These are phyloP conservation scores for Tylopilus intermedius DNA, from an alignment of 768 basidiomycete species.

Conservation along the genomic window DNA sequence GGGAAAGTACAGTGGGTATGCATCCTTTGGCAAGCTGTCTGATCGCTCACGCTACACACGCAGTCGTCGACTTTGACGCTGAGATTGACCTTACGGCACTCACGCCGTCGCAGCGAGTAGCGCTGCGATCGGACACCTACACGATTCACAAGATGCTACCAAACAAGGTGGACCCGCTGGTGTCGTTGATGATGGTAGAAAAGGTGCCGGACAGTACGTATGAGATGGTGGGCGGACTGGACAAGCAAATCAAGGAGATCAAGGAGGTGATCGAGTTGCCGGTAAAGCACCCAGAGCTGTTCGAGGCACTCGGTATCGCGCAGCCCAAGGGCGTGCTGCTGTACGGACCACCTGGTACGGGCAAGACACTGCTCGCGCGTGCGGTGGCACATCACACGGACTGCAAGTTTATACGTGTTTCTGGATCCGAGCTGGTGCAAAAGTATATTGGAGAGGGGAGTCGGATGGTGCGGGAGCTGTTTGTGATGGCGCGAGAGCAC, in stretches of 20 bases:
- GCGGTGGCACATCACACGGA: conserved; percentile 98
- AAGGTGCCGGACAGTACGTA: conserved; percentile 99
- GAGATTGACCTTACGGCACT: conserved; percentile 79
- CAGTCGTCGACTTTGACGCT: conserved; percentile 90
- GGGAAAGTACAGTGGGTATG: conserved; percentile 90
- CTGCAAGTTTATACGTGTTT: conserved; percentile 95
- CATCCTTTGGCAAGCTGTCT: accelerated
- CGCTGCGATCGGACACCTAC: conserved; percentile 93
- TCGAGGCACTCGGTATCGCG: conserved; percentile 93
- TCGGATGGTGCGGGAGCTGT: conserved; percentile 94
- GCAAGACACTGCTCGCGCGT: conserved; percentile 91
- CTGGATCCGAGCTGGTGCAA: conserved; percentile 90
- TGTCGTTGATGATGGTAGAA: conserved; percentile 99
- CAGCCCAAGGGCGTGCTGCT: conserved; percentile 95
- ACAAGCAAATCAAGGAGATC: conserved; percentile 98
- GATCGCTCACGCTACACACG: not conserved
- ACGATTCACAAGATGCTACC: conserved; percentile 95
- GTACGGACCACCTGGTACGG: conserved; percentile 94
- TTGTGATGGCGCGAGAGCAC: conserved; percentile 97
- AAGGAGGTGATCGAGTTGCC: conserved; percentile 98
- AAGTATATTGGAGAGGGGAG: conserved; percentile 98
- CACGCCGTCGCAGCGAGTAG: conserved; percentile 85
- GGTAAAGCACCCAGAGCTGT: conserved; percentile 95
- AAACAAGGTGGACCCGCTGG: conserved; percentile 96
- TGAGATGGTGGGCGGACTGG: conserved; percentile 98